These are phyloP conservation scores for Neurospora africana DNA, from an alignment of 495 filamentous ascomycete species.

Conservation along the genomic window DNA sequence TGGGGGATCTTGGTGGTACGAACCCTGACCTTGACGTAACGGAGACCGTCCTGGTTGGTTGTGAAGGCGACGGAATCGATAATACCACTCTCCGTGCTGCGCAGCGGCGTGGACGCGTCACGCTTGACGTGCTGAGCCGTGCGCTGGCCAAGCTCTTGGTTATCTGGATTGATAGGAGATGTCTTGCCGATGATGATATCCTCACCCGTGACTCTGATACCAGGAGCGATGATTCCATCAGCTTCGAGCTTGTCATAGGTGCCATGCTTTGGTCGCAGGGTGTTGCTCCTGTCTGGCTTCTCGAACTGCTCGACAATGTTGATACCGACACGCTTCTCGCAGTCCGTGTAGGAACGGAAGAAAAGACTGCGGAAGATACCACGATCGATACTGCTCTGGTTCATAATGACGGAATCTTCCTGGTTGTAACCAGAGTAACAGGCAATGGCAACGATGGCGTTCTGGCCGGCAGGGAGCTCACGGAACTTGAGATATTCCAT, in stretches of 20 bases:
- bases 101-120: conserved; percentile 86
- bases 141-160: conserved; percentile 86
- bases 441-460: conserved; percentile 94
- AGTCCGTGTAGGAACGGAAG: conserved; percentile 92
- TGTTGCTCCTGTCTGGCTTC: conserved; percentile 82
- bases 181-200: conserved; percentile 99
- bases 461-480: conserved; percentile 93
- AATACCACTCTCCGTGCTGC: conserved; percentile 93
- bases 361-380: conserved; percentile 96
- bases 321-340: conserved; percentile 88
- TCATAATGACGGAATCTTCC: conserved; percentile 99
- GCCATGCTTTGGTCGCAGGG: conserved; percentile 80
- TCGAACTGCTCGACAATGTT: conserved; percentile 84
- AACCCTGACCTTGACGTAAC: conserved; percentile 94
- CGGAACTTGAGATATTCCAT: conserved; percentile 99
- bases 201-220: conserved; percentile 88
- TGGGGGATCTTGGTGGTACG: conserved; percentile 96
- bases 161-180: conserved; percentile 81
- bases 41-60: conserved; percentile 79
- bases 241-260: conserved; percentile 98
- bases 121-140: conserved; percentile 84
- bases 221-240: conserved; percentile 86
- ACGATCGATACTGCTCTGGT: conserved; percentile 95
- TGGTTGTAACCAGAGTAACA: conserved; percentile 99
- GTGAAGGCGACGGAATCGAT: conserved; percentile 88